Base-by-base conservation (phyloP, 192 early-diverging fungal species). In the Haplosporangium gracile region DNA sequence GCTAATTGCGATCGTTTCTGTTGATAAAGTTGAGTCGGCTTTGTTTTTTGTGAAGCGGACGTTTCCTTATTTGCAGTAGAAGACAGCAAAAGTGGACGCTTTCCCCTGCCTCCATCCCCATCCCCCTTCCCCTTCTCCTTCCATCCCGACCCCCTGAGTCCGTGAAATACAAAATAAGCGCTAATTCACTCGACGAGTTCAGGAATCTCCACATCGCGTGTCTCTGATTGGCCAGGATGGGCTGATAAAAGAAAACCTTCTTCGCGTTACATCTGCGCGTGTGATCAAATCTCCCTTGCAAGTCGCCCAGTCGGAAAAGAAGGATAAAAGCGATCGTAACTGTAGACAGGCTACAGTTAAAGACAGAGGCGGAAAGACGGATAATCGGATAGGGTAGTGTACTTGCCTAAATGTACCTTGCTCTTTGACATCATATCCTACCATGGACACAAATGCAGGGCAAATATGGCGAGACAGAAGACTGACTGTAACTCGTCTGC, bases 131-230 rank as follows among this genome's bases (percentile, higher is more conserved):
- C n/a, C n/a, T n/a, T n/a, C n/a, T 1, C 40, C 43, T 40, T 38
- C 42, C 71, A 22, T 45, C 20, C 38, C 20, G 40, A 70, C 2
- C 29, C 68, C 34, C 15, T 38, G 36, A 68, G 70, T 80, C 71
- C 78, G 70, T 80, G 77, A 78, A 39, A 65, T 42, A 29, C 49
- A 51, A 51, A 51, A 2, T 51, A 51, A 51, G 18, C 49, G 49
- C 18, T 43, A 10, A 43, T 43, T 43, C 42, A 51, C 49, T 18
- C 42, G 10, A 51, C 16, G 49, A 20, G 49, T 51, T 5, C 20
- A 65, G 11, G 26, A 39, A 55, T 63, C 42, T 72, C 70, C 71
- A 80, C 78, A 80, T 80, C 78, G 70, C 78, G 39, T n/a, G 70
- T 57, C 10, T 24, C n/a, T 73, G 55, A 80, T 80, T 80, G 78